Base-by-base conservation (phyloP, 1,284 basidiomycete species). In the Schizophyllum commune region DNA sequence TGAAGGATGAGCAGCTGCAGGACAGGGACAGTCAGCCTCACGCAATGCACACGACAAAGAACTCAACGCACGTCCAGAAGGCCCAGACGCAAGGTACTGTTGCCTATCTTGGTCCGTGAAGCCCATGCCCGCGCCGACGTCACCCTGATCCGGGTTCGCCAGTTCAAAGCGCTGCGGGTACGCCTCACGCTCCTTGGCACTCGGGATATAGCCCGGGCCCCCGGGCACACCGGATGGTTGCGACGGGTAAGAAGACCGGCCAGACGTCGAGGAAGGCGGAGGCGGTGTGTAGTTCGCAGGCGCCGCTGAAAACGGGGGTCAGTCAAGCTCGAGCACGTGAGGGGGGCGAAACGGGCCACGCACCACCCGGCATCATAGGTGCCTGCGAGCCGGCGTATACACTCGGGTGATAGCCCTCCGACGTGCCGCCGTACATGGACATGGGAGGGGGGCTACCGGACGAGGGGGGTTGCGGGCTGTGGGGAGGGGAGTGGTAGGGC, bases 371-470 rank as follows among this genome's bases (percentile, higher is more conserved):
- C 6, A 39, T 51, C 32, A 53, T 34, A n/a, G 21, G 15, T 19
- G 59, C 32, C 15, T 51, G 21, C 21, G 53, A 56, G 8, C 55
- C 55, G 21, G 63, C 64, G 57, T 63, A 66, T 20, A 64, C 57
- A n/a, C 64, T 64, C n/a, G 66, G 62, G 4, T 65, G 11, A 54
- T 65, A 64, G 0, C 61, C 60, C n/a, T 64, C 63, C 21, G 39
- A 47, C 39, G 39, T 47, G 39, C 39, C 39, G 39, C 39, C 39
- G 39, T 47, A 47, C 39, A 47, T 47, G 9, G 66, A 67, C 63
- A 67, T 64, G 20, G 66, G 65, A n/a, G 66, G 66, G 57, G 66
- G 65, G 17, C 63, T 64, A 11, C 20, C 53, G 9, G 53, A 27
- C 55, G 19, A 11, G 15, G 53, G 20, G 15, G 19, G 27, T 15